Evolutionary conservation across 495 filamentous ascomycete genomes (phyloP).

Genomic region (Parathielavia hyrcaniae): DNA sequence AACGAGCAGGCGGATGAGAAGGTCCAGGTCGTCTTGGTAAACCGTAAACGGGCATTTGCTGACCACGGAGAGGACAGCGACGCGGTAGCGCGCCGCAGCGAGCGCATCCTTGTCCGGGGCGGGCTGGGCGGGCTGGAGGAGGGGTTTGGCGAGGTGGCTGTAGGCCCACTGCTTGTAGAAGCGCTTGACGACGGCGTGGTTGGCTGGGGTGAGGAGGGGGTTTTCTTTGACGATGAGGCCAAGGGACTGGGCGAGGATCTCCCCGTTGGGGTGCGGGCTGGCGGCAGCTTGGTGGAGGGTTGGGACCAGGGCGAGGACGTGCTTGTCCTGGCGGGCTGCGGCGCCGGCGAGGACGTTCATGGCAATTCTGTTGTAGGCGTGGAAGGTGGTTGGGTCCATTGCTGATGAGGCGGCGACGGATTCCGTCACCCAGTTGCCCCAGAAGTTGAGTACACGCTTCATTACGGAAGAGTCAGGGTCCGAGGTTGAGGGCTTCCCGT

Average conservation of each 20-base stretch:
- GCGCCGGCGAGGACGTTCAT: slow-evolving; percentile 30
- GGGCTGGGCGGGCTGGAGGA: slow-evolving; percentile 27
- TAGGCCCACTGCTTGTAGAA: slow-evolving; percentile 36
- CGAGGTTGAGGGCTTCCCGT: slow-evolving; percentile 23
- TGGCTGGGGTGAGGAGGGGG: slow-evolving; percentile 24
- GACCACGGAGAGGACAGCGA: slow-evolving; percentile 36
- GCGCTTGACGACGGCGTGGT: slow-evolving; percentile 30
- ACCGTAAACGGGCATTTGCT: slow-evolving; percentile 37
- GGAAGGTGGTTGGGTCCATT: slow-evolving; percentile 19
- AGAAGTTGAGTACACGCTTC: slow-evolving; percentile 21
- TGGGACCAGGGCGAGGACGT: slow-evolving; percentile 20
- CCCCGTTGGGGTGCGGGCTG: slow-evolving; percentile 20
- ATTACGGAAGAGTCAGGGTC: slow-evolving; percentile 28
- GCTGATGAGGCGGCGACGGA: slow-evolving; percentile 12
- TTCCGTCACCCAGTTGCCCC: slow-evolving; percentile 21
- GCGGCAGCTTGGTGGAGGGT: slow-evolving; percentile 21
- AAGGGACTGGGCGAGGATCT: slow-evolving; percentile 27
- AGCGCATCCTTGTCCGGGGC: slow-evolving; percentile 4
- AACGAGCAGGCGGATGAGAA: slow-evolving; percentile 37
- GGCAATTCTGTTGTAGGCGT: slow-evolving; percentile 21
- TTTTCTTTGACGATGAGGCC: slow-evolving; percentile 26
- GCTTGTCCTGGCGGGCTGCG: slow-evolving; percentile 28
- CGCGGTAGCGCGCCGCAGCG: slow-evolving; percentile 26
- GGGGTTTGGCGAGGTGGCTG: slow-evolving; percentile 26
- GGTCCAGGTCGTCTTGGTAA: slow-evolving; percentile 36